Evolutionary conservation across 2,329 filamentous ascomycete species (phyloP), one percentile per base, ranked within the genome.

Genomic region (Rugonectria rugulosa): DNA sequence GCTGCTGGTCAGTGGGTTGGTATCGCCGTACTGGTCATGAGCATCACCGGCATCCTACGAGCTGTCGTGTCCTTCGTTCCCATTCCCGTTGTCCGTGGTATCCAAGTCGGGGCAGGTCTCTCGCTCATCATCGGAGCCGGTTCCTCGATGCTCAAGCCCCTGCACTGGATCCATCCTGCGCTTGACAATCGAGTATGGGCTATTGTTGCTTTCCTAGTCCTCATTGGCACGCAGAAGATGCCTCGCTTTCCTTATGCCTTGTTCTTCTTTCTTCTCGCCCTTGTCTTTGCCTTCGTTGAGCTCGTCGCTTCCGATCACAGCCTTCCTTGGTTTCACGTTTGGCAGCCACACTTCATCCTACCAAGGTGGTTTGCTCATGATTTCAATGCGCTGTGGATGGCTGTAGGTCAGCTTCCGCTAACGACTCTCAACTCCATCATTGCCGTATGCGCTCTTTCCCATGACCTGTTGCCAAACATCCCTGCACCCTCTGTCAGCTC

Each of bases 341-440:
- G 88, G 86, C 78, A 77, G 64, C 86, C 91, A 5, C 73, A 70
- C 49, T 67, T 81, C 34, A 59, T 79, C 15, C 43, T 58, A 67
- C 78, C 70, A 1, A 50, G 49, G 6, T 75, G 73, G 73, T 43
- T 73, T 14, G 68, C 26, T 7, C 42, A 56, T 12, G 65, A 70
- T 47, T 66, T 68, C 60, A 69, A 69, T 64, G 63, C 80, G 68
- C 48, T 77, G 70, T 77, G 74, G 68, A 85, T 78, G 91, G 91
- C 89, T 11, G 77, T 97, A 8, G 92, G 91, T 1, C 94, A 98
- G 73, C 82, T 98, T 14, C 94, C 94, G 2, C 83, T 98, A 10
- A 98, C 94, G 0, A 91, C 92, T 0, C 83, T 98, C 51, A 98
- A 98, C 77, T 97, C 92, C 5, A 85, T 98, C 64, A 87, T 98